Evolutionary conservation across 2,329 filamentous ascomycete species (phyloP), one percentile per base, ranked within the genome.

Genomic region (Diaporthe velutina): DNA sequence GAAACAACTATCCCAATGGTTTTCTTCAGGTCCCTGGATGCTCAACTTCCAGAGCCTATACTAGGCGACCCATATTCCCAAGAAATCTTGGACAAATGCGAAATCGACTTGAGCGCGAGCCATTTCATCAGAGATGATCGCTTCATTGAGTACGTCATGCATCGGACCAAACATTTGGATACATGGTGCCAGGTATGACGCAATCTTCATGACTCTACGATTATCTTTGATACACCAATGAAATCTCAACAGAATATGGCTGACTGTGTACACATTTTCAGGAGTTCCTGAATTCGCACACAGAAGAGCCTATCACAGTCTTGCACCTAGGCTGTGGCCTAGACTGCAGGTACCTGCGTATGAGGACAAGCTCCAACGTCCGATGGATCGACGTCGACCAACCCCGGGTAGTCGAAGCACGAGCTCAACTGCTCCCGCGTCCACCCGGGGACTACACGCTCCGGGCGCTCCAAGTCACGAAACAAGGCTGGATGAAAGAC

Each of bases 341-440:
- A 19, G 75, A 76, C 30, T 60, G 67, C 15, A 67, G 74, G 10
- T 68, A 40, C 22, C 35, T 70, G 25, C 74, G 74, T 28, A 30
- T 72, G 45, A 42, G 38, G 15, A 66, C 28, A 17, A 52, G 58
- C 7, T 22, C 57, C 7, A 75, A 70, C 33, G 73, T 75, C 60
- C 70, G 73, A 28, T 76, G 75, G 75, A 70, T 76, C 19, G 75
- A 76, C 33, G 40, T 75, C 17, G 75, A 76, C 28, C 42, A 73
- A 17, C 75, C 75, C 2, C 60, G 30, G 3, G 70, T 75, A 4
- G 73, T 75, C 50, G 64, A 75, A 17, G 50, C 74, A 15, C 70
- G 75, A 3, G 22, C 48, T 8, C 45, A 52, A 15, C 57, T 76
- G 6, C 35, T 75, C 48, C 71, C 61, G 13, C n/a, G 17, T 6